Percentiles rank a stretch among this genome's conserved stretches.
phyloP scores from a whole-genome alignment of 2,329 filamentous ascomycete species.

The Dothiorella sarmentorum region DNA sequence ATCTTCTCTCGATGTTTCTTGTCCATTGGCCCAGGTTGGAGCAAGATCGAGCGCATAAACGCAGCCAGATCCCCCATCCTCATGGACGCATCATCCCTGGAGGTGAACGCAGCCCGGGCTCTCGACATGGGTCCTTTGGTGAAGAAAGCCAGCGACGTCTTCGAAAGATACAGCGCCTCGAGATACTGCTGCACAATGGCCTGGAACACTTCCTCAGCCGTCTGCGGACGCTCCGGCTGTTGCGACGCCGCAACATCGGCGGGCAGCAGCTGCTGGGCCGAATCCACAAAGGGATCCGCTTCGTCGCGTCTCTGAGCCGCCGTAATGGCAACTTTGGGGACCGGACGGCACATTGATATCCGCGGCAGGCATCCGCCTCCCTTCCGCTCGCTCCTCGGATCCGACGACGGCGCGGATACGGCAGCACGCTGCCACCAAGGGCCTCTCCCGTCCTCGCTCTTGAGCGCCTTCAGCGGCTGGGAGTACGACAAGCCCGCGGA shows the following conservation, averaged over 20 bases:
- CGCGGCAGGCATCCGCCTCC: constrained; percentile 25
- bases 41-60: constrained; percentile 66
- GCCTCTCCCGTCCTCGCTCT: constrained; percentile 8
- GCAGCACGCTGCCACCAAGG: constrained; percentile 35
- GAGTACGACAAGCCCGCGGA: constrained; percentile 53
- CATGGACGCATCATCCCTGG: constrained; percentile 58
- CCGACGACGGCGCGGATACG: constrained; percentile 22
- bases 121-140: constrained; percentile 77
- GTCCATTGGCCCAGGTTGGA: constrained; percentile 66
- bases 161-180: constrained; percentile 46
- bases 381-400: constrained; percentile 14
- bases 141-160: constrained; percentile 79
- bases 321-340: neutral
- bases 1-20: constrained; percentile 76
- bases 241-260: neutral
- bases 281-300: constrained; percentile 1
- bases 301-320: neutral
- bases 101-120: constrained; percentile 66
- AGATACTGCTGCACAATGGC: constrained; percentile 40
- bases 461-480: constrained; percentile 44
- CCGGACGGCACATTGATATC: constrained; percentile 32
- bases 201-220: constrained; percentile 50
- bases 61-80: constrained; percentile 62
- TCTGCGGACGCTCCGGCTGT: constrained; percentile 11
- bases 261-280: constrained; percentile 7